Base-by-base conservation (phyloP, 805 yeast genomes). In the Priceomyces castillae region DNA sequence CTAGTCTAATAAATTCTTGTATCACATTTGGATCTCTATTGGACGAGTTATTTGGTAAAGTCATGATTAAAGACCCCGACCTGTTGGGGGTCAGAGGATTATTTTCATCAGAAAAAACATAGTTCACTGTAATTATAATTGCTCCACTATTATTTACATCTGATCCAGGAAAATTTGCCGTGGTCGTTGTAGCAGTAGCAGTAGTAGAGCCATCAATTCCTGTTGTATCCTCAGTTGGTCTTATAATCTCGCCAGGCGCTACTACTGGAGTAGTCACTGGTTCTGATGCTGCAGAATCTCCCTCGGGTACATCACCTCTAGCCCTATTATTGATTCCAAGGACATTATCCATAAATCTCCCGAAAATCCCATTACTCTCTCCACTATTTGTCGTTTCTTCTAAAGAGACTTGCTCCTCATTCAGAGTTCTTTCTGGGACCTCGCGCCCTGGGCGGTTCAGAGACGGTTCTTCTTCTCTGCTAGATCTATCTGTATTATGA, bases 1-100 rank as follows among this genome's bases (percentile, higher is more conserved):
- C 89, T 44, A 84, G 62, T 20, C 82, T 69, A 10, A 85, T 77
- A 42, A 84, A 70, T 28, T 77, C 80, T 53, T 79, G 82, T 25
- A 84, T 67, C 28, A 78, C 72, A 30, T 76, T 74, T n/a, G 81
- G 84, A 41, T 82, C 79, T 23, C 81, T 69, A 45, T 79, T 78
- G 14, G 73, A 62, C 0, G 83, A 76, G 34, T 80, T 80, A 52
- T 82, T 81, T n/a, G 90, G 87, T 23, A 84, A 78, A 33, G 82
- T 78, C 52, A 84, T 63, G 26, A 82, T 73, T 28, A 84, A 65
- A 1, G 85, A 76, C 0, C 88, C 88, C 0, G 80, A 65, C 34
- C 77, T 64, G 46, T 67, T 65, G 3, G 73, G 71, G 40, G 55
- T 54, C 37, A 50, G 56, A 14, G 73, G 73, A 46, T 66, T 56